Percentiles rank a stretch among this genome's conserved stretches.
These are phyloP conservation scores for Ophiostoma populinum DNA, from an alignment of 2,329 filamentous ascomycete genomes.

Conservation along the genomic window DNA sequence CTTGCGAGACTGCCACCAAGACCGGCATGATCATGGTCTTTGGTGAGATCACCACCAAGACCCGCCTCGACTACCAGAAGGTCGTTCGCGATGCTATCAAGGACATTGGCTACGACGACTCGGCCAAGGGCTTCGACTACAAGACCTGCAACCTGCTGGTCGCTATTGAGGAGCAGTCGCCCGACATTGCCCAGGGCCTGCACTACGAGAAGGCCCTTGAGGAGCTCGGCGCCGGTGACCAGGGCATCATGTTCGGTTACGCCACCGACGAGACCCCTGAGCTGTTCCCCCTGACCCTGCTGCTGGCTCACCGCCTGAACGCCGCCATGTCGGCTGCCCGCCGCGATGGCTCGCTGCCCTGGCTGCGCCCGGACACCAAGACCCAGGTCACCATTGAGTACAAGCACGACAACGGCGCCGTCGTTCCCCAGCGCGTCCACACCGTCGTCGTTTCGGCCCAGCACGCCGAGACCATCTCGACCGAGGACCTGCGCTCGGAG, in stretches of 20 bases:
- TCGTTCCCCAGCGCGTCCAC: slow-evolving; percentile 82
- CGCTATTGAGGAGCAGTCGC: slow-evolving; percentile 97
- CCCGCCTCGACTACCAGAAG: slow-evolving; percentile 93
- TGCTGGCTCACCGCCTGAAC: slow-evolving; percentile 95
- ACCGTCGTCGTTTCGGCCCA: slow-evolving; percentile 94
- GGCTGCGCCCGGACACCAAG: slow-evolving; percentile 98
- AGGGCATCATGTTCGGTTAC: slow-evolving; percentile 99
- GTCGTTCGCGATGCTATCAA: slow-evolving; percentile 88
- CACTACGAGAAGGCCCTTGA: slow-evolving; percentile 96
- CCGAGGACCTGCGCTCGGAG: slow-evolving; percentile 83
- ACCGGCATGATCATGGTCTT: slow-evolving; percentile 99
- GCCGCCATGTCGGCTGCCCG: slow-evolving; percentile 81
- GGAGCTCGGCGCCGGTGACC: slow-evolving; percentile 95
- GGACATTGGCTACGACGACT: slow-evolving; percentile 97
- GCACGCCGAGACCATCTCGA: slow-evolving; percentile 75
- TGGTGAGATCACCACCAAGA: slow-evolving; percentile 96
- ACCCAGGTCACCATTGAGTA: slow-evolving; percentile 99
- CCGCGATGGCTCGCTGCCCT: slow-evolving; percentile 71
- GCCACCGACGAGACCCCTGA: slow-evolving; percentile 98
- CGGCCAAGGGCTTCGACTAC: slow-evolving; percentile 97
- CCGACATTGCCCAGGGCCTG: slow-evolving; percentile 96
- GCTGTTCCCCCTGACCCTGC: slow-evolving; percentile 83
- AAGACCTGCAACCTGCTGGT: slow-evolving; percentile 98
- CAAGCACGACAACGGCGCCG: slow-evolving; percentile 86
- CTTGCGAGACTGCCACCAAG: slow-evolving; percentile 99